These are phyloP conservation scores for Pseudogymnoascus sp. DNA, from an alignment of 2,329 filamentous ascomycete species.

Conservation along the genomic window DNA sequence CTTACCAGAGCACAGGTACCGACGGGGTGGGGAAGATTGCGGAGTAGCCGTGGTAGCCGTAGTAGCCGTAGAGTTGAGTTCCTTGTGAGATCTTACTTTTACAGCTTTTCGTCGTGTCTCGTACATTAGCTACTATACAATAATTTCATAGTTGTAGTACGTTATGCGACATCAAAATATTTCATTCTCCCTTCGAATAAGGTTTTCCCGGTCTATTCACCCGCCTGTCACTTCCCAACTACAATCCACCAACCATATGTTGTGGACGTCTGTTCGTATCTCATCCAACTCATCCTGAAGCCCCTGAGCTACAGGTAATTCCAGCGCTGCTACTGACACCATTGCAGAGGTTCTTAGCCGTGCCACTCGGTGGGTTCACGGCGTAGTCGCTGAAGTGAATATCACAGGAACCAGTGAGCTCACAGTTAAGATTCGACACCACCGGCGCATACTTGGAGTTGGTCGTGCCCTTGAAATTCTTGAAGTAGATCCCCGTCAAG, in stretches of 20 bases:
- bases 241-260: not conserved
- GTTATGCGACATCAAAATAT: not conserved
- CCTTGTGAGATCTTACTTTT: not conserved
- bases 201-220: not conserved
- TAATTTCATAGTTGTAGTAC: not conserved
- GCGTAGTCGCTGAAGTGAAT: conserved; percentile 29
- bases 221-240: not conserved
- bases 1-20: not conserved
- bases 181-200: not conserved
- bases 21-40: not conserved
- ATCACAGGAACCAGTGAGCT: conserved; percentile 32
- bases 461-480: conserved; percentile 34
- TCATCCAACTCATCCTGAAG: conserved; percentile 25
- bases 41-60: not conserved
- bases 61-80: not conserved
- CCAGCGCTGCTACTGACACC: conserved; percentile 29
- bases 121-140: not conserved
- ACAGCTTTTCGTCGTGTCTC: not conserved
- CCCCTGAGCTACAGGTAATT: conserved; percentile 29
- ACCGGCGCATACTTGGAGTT: conserved; percentile 30
- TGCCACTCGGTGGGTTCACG: conserved; percentile 30
- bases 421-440: conserved; percentile 34
- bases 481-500: conserved; percentile 31
- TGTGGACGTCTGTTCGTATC: not conserved
- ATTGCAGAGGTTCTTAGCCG: conserved; percentile 29